Evolutionary conservation across 164 flowering plant species (phyloP).

Genomic region (Vitis rotundifolia): DNA sequence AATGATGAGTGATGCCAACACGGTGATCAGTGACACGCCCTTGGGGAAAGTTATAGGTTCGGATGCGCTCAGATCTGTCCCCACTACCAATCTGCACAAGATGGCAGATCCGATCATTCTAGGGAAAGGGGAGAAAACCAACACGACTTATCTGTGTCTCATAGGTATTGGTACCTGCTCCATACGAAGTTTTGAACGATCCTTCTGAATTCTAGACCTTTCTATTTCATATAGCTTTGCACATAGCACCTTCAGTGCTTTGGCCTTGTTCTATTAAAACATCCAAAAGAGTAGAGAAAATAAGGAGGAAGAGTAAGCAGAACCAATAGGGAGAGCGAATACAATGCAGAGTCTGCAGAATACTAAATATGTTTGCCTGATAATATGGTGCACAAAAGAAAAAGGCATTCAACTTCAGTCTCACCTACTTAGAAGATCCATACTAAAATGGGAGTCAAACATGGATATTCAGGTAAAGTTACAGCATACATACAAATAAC

Average conservation of each 20-base stretch:
- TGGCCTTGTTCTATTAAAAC: conserved; percentile 78
- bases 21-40: conserved; percentile 99
- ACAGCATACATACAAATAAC: no score
- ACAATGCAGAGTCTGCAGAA: background rate
- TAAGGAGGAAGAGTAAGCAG: background rate
- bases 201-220: conserved; percentile 60
- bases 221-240: conserved; percentile 89
- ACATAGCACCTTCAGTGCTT: conserved; percentile 85
- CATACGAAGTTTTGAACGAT: conserved; percentile 76
- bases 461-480: no score
- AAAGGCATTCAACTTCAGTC: no score
- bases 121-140: background rate
- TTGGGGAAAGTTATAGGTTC: conserved; percentile 96
- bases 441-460: no score
- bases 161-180: conserved; percentile 62
- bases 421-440: no score
- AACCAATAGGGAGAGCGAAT: background rate
- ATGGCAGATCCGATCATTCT: background rate
- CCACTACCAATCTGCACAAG: conserved; percentile 90
- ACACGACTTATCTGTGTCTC: background rate
- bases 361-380: background rate
- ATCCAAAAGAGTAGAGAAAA: background rate
- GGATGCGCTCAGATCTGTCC: conserved; percentile 94
- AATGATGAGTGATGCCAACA: conserved; percentile 81
- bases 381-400: background rate